These are phyloP conservation scores for Candida multigemmis DNA, from an alignment of 805 yeast species.

Conservation along the genomic window DNA sequence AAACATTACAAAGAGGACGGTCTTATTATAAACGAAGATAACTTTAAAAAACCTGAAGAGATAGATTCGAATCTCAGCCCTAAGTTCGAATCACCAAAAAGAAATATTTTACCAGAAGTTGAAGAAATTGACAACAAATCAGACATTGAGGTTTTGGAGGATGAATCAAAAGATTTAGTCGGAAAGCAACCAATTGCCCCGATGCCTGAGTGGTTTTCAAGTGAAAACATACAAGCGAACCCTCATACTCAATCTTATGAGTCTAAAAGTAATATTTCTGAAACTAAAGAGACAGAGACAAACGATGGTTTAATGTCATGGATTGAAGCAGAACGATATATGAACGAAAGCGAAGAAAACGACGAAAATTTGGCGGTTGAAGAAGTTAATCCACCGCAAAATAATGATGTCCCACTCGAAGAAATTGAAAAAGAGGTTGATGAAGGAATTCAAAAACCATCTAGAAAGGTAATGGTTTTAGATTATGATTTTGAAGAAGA, in stretches of 20 bases:
- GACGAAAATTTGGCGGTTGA: slow-evolving; percentile 5
- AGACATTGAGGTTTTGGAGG: slow-evolving; percentile 4
- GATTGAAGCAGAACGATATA: slow-evolving; percentile 33
- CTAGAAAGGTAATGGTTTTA: slow-evolving; percentile 15
- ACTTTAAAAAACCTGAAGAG: not conserved
- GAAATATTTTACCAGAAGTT: slow-evolving; percentile 4
- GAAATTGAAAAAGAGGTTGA: not conserved
- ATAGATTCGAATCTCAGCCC: not conserved
- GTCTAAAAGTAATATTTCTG: too few species aligned
- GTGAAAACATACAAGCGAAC: slow-evolving; percentile 4
- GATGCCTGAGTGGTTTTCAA: slow-evolving; percentile 25
- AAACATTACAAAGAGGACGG: not conserved
- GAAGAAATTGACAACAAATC: slow-evolving; percentile 4
- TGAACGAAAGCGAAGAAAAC: slow-evolving; percentile 9
- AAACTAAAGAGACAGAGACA: slow-evolving; percentile 27
- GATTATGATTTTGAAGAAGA: slow-evolving; percentile 69
- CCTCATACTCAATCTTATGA: slow-evolving; percentile 5
- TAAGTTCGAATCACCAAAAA: not conserved
- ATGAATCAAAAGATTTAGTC: slow-evolving; percentile 1
- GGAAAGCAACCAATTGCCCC: slow-evolving; percentile 5
- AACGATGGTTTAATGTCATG: slow-evolving; percentile 43
- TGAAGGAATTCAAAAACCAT: not conserved
- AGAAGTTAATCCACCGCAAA: slow-evolving; percentile 4
- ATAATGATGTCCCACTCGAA: not conserved
- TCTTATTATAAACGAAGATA: slow-evolving; percentile 1